Evolutionary conservation across 106 monocot species (phyloP), one percentile per base, ranked within the genome.

Genomic region (Iris macrosiphon): DNA sequence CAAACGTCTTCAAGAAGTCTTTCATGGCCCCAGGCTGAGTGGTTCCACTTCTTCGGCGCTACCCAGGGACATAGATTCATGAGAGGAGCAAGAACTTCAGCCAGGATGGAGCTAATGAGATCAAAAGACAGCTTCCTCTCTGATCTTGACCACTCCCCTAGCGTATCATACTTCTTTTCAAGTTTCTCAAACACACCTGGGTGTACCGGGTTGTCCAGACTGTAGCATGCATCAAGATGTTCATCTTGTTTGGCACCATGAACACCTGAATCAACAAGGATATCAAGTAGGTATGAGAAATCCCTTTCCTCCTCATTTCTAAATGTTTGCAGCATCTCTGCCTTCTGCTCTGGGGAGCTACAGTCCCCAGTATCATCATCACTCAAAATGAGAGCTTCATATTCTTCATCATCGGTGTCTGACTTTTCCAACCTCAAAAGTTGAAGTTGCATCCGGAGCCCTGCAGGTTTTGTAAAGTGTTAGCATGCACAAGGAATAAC

Each of bases 101-200:
- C 46, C 6, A 89, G 29, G 31, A 73, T 60, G 3, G 62, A 73
- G 64, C 82, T 95, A 34, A 65, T 65, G 24, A 71, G 52, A 74
- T 95, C 95, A 75, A 89, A 89, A 15, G 82, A 41, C 40, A 95
- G 55, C 51, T 63, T 85, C 49, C 95, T 89, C 11, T 95, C 85
- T 12, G 63, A 65, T 56, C 41, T 85, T 26, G 81, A 42, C 89
- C 85, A 95, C 15, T 49, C 49, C 18, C n/a, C 28, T 25, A 66
- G 42, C 17, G 11, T 52, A 14, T 25, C n/a, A 49, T 84, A 82
- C 45, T 63, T 79, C 54, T 66, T 67, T 57, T 95, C 95, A 8
- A 94, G 73, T 27, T 77, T 78, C 19, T 81, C 75, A 56, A 94
- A 94, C 7, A 79, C 60, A 32, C 30, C 48, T 1, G 67, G 61